phyloP scores from a whole-genome alignment of 805 yeast genomes.

The Teunomyces aglyptinius region DNA sequence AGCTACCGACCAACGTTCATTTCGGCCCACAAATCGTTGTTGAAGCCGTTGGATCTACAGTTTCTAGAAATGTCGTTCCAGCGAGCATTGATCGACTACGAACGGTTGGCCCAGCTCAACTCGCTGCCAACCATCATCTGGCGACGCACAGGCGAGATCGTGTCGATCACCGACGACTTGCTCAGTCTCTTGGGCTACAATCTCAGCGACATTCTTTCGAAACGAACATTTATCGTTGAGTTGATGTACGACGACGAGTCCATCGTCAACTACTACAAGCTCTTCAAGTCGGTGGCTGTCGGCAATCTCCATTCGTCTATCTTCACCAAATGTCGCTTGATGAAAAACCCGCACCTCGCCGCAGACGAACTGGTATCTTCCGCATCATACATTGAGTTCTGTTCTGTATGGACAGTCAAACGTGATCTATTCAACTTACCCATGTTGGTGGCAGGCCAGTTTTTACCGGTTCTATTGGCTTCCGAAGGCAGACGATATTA shows the following conservation, averaged over 20 bases:
- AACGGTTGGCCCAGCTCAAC: conserved; percentile 46
- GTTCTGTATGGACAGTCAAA: conserved; percentile 83
- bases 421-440: conserved; percentile 83
- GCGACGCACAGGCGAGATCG: conserved; percentile 85
- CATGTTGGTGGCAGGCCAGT: conserved; percentile 79
- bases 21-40: conserved; percentile 66
- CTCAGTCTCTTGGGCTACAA: conserved; percentile 66
- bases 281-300: conserved; percentile 71
- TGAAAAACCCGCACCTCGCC: conserved; percentile 25
- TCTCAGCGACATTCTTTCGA: conserved; percentile 53
- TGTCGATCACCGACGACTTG: conserved; percentile 73
- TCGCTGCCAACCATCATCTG: conserved; percentile 82
- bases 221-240: conserved; percentile 69
- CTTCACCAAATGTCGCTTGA: conserved; percentile 49
- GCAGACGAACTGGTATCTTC: conserved; percentile 18
- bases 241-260: conserved; percentile 74
- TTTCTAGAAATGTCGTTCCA: conserved; percentile 47
- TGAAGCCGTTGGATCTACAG: conserved; percentile 66
- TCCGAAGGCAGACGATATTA: conserved; percentile 34
- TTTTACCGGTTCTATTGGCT: conserved; percentile 57
- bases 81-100: conserved; percentile 44
- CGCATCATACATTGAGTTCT: conserved; percentile 50
- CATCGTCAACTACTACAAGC: conserved; percentile 67
- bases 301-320: conserved; percentile 57
- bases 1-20: conserved; percentile 74